Conservation (phyloP, 768 basidiomycete genomes). For the Boletales sp. region DNA sequence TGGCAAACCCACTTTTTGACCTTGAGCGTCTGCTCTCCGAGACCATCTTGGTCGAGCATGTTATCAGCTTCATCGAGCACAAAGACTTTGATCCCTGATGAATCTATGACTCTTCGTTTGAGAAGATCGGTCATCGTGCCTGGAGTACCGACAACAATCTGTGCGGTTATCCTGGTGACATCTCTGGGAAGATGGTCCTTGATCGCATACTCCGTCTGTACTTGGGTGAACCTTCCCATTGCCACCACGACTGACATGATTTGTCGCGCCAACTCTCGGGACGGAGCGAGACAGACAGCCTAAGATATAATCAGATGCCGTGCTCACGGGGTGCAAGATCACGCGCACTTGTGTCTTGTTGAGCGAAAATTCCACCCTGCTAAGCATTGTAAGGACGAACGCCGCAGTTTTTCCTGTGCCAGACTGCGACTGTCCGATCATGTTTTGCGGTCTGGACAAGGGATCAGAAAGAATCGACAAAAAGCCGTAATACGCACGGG, state of each 20-base stretch:
- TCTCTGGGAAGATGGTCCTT: conserved; percentile 75
- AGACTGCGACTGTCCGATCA: conserved; percentile 99
- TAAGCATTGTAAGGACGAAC: conserved; percentile 96
- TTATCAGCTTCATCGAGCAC: conserved; percentile 99
- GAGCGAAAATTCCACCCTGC: conserved; percentile 80
- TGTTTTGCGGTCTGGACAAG: conserved; percentile 78
- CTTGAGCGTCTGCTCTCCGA: conserved; percentile 89
- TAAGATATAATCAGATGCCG: conserved; percentile 30
- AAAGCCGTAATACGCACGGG: conserved; percentile 55
- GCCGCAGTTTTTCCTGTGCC: conserved; percentile 99
- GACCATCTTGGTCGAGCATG: conserved; percentile 92
- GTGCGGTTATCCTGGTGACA: conserved; percentile 71
- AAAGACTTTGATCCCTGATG: conserved; percentile 80
- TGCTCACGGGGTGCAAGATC: neutral
- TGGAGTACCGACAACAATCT: conserved; percentile 93
- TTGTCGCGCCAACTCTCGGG: conserved; percentile 94
- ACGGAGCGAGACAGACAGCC: conserved; percentile 97
- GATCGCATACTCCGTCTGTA: conserved; percentile 95
- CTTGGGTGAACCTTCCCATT: conserved; percentile 93
- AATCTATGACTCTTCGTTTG: conserved; percentile 71
- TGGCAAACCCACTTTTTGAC: conserved; percentile 78
- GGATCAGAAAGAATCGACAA: neutral
- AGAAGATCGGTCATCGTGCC: conserved; percentile 93
- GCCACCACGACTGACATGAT: conserved; percentile 92
- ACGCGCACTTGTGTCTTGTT: conserved; percentile 75